Percentiles rank a stretch among this genome's conserved stretches.
phyloP scores from a whole-genome alignment of 2,329 filamentous ascomycete species.

The Pseudopyrenochaeta lycopersici region DNA sequence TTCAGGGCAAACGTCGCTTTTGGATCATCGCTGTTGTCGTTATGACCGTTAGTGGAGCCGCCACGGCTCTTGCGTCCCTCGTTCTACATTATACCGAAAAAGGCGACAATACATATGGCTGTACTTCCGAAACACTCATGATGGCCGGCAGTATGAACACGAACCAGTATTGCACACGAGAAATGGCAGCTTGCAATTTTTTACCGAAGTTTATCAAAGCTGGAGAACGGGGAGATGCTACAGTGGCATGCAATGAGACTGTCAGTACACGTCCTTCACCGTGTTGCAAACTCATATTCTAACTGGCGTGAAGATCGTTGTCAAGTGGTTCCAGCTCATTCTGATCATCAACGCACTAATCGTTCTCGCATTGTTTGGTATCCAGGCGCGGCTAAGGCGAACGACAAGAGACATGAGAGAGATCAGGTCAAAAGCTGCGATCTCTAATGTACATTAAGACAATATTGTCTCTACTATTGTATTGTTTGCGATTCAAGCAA shows the following conservation, averaged over 20 bases:
- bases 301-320: slow-evolving; percentile 22
- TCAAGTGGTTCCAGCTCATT: slow-evolving; percentile 42
- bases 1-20: slow-evolving; percentile 36
- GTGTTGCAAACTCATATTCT: slow-evolving; percentile 1
- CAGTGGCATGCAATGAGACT: slow-evolving; percentile 34
- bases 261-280: slow-evolving; percentile 21
- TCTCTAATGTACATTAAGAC: neutral
- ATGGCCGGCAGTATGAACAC: slow-evolving; percentile 32
- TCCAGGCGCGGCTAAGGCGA: slow-evolving; percentile 32
- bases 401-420: slow-evolving; percentile 28
- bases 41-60: slow-evolving; percentile 21
- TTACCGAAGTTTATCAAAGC: slow-evolving; percentile 20
- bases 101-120: slow-evolving; percentile 34
- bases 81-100: slow-evolving; percentile 36
- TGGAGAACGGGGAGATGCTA: slow-evolving; percentile 16
- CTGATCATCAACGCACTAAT: slow-evolving; percentile 27
- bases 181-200: slow-evolving; percentile 38
- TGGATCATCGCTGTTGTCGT: slow-evolving; percentile 33
- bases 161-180: slow-evolving; percentile 39
- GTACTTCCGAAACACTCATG: slow-evolving; percentile 28
- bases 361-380: slow-evolving; percentile 30
- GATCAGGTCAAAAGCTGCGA: slow-evolving; percentile 4
- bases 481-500: neutral
- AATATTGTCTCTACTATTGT: neutral
- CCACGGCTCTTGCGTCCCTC: slow-evolving; percentile 31